Evolutionary conservation across 176 grass and related monocot genomes (phyloP), one percentile per base, ranked within the genome.

Genomic region (Alloteropsis semialata): DNA sequence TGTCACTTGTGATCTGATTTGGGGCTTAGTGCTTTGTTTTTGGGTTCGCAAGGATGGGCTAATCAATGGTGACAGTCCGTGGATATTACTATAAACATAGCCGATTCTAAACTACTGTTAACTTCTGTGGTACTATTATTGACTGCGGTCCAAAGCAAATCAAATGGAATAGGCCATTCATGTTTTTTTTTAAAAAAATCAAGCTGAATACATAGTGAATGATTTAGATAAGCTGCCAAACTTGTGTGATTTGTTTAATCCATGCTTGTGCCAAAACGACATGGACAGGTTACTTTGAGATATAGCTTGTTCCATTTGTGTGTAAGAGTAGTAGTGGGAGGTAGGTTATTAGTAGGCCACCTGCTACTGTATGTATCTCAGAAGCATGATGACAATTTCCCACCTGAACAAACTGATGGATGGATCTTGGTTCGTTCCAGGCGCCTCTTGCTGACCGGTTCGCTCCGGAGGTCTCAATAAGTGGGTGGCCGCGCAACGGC

Each of bases 361-460:
- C 67, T 18, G 9, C 12, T 72, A 61, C 19, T 37, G 39, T 28
- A 32, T 62, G 5, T 28, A 65, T 65, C 33, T 76, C 4, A 37
- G 55, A 64, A 17, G 0, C 38, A 58, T 53, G 54, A 30, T 48
- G 1, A 24, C 16, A 6, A 33, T 54, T 44, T 41, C 8, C 50
- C 36, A 74, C n/a, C n/a, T n/a, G n/a, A 56, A 25, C 50, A 19
- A 53, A 77, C 13, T 55, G 14, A 55, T 58, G 55, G 27, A 24
- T 58, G n/a, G 4, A 66, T 74, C 9, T 76, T n/a, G n/a, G n/a
- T n/a, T n/a, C n/a, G n/a, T n/a, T 76, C 49, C 79, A 77, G 79
- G 69, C 5, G 15, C 14, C 74, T 46, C 74, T 46, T 9, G 25
- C n/a, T 4, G 21, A 22, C 18, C 37, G 15, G 10, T 77, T 69